Evolutionary conservation across 306 rosid genomes (phyloP), one percentile per base, ranked within the genome.

Genomic region (Astragalus glycyphyllos): DNA sequence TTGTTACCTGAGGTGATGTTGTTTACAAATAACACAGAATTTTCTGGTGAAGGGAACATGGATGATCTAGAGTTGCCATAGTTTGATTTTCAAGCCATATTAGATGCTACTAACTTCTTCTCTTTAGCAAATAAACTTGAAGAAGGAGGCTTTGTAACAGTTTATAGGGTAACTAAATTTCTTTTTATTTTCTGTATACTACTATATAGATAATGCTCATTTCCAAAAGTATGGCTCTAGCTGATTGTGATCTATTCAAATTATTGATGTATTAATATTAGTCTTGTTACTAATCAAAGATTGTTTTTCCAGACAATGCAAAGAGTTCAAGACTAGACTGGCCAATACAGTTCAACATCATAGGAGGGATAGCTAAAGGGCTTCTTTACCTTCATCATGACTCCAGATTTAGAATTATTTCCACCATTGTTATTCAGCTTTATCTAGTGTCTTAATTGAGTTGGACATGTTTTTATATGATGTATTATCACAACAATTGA

Each of bases 311-410:
- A 88, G 90, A 68, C 50, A 72, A 71, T 55, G 62, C 5, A 16
- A 82, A 71, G 60, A 48, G 72, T 10, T 67, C 80, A 40, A 34
- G 51, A 32, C 69, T 88, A 29, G 76, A 78, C 11, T 88, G 91
- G 95, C 54, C 31, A 59, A 75, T 42, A 61, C 87, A 91, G 16
- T 88, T 82, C 76, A 65, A 73, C 62, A 84, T 88, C 57, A 74
- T 88, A 26, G 59, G 86, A 17, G 95, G 95, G 49, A 86, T 81
- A 70, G 87, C 91, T 13, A 42, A 82, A 53, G 91, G 95, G 6
- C 84, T 88, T 29, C 80, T 88, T 42, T 88, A 88, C 76, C 84
- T 88, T 3, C 95, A 88, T 35, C 87, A 84, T 26, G 91, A 86
- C 54, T 88, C 95, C 0, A 80, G 95, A 31, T 73, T 88, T 48